Evolutionary conservation across 805 yeast species (phyloP).

Genomic region (Ogataea salicorniae): DNA sequence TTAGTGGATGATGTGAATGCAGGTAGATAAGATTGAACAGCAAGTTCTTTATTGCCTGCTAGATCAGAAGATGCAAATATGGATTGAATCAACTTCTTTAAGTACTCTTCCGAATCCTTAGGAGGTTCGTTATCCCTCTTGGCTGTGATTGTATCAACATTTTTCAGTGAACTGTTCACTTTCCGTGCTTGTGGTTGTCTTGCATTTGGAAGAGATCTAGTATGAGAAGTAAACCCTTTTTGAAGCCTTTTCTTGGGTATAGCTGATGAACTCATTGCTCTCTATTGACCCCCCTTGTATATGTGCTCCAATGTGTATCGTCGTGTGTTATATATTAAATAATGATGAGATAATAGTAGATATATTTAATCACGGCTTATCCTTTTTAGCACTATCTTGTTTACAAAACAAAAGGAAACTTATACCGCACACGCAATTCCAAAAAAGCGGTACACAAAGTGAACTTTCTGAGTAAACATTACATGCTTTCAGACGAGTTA

Average conservation of each 20-base stretch:
- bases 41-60: background rate
- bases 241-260: background rate
- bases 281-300: background rate
- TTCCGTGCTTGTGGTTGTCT: background rate
- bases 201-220: background rate
- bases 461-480: too few relatives aligned
- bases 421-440: too few relatives aligned
- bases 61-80: conserved; percentile 10
- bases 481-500: too few relatives aligned
- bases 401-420: too few relatives aligned
- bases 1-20: conserved; percentile 33
- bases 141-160: background rate
- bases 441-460: too few relatives aligned
- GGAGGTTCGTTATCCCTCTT: background rate
- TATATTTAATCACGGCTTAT: too few relatives aligned
- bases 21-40: conserved; percentile 28
- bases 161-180: background rate
- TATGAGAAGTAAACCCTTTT: background rate
- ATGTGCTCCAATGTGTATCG: background rate
- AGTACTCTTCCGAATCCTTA: conserved; percentile 24
- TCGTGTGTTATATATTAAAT: background rate
- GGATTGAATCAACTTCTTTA: conserved; percentile 14
- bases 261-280: background rate
- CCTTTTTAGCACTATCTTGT: too few relatives aligned
- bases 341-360: too few relatives aligned